Base-by-base conservation (phyloP, 129 eudicot genomes). In the Escallonia herrerae region DNA sequence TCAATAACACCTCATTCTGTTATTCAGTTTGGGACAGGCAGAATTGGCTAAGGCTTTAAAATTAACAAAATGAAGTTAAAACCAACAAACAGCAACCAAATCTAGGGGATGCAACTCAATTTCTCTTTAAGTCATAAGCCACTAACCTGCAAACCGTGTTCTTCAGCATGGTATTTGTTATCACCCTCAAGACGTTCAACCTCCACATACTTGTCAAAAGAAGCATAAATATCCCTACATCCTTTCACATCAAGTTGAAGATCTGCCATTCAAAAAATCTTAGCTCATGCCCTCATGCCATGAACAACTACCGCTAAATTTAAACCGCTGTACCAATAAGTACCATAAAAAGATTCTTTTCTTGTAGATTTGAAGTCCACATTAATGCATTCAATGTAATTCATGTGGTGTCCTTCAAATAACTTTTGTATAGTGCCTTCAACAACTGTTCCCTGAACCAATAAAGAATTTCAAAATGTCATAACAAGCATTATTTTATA, bases 221-320 rank as follows among this genome's bases (percentile, higher is more conserved):
- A 93, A 67, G 95, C 99, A 82, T 93, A 93, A 45, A 93, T 86
- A 74, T 93, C 99, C 72, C 82, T 82, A 54, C 96, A 93, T 14
- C 99, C 99, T 83, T 93, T 93, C 47, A 93, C 99, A 80, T 93
- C 99, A 69, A 93, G 90, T 63, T 93, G 99, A 69, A 93, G 99
- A 70, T 91, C 97, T 91, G 88, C 72, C 66, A 77, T 15, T 2
- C 5, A 3, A 37, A 44, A n/a, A 41, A 57, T 47, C 42, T 3
- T 38, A 48, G 68, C 55, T 65, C 49, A 72, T 3, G 5, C 9
- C 8, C 53, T 52, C 56, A 62, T 15, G 59, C 51, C 45, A 63
- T 51, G 39, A 67, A 39, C 8, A 8, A 38, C 39, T 56, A 33
- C 41, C 33, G 5, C 46, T 11, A 43, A 3, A 48, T 68, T 44